These are phyloP conservation scores for Trypethelium eluteriae DNA, from an alignment of 495 filamentous ascomycete genomes.

Conservation along the genomic window DNA sequence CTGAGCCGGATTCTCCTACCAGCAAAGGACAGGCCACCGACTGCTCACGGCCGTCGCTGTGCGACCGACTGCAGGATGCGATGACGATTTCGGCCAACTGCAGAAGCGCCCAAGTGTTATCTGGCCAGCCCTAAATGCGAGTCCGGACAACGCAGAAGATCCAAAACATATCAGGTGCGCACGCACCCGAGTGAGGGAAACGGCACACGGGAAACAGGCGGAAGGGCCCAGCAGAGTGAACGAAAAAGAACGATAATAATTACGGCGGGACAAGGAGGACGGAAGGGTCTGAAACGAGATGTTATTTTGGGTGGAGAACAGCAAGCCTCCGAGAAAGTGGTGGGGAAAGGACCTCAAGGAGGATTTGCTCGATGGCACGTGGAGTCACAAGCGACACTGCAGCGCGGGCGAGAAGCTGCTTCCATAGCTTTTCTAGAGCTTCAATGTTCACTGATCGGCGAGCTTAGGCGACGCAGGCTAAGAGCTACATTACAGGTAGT, in stretches of 20 bases:
- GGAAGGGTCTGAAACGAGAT: background rate
- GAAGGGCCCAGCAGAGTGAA: background rate
- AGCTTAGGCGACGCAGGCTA: background rate
- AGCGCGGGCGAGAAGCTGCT: background rate
- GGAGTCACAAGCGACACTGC: background rate
- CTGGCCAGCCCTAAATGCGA: background rate
- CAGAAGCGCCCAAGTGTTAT: background rate
- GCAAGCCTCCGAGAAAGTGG: no score
- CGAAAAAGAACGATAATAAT: background rate
- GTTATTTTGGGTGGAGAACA: background rate
- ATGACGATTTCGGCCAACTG: background rate
- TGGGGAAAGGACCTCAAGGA: background rate
- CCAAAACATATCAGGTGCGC: no score
- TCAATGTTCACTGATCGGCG: background rate
- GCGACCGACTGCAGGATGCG: background rate
- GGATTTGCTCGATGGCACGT: background rate
- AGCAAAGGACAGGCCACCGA: conserved; percentile 4
- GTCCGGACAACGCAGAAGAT: background rate
- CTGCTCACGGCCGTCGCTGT: conserved; percentile 6
- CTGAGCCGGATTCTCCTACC: background rate
- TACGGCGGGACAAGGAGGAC: no score
- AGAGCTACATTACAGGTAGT: background rate
- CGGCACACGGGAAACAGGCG: background rate
- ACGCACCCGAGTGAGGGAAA: no score
- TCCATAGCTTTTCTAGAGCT: background rate